Conservation (phyloP, 2,329 filamentous ascomycete species). For the Ophiostoma perfectum region DNA sequence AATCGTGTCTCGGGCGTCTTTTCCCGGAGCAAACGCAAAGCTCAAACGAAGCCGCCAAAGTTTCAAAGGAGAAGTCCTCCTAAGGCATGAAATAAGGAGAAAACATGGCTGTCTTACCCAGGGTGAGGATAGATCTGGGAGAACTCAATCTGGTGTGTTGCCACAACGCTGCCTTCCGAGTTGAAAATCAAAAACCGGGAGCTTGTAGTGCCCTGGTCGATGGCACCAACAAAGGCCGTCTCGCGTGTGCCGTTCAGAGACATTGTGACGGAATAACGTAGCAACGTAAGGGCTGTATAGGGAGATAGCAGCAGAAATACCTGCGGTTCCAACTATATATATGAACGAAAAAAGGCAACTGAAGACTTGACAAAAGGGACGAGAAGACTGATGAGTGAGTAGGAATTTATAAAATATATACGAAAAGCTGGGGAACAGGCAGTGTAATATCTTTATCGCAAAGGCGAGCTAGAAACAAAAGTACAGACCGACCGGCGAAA, state of each 20-base stretch:
- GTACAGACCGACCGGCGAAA: not conserved
- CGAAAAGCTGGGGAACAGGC: conserved; percentile 1
- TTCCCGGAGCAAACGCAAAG: no score
- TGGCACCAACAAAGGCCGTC: conserved; percentile 71
- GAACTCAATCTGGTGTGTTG: conserved; percentile 81
- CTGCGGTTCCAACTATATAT: not conserved
- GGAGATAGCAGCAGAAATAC: conserved; percentile 3
- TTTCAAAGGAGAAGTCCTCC: no score
- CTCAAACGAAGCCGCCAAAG: no score
- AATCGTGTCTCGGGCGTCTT: no score
- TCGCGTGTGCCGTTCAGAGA: conserved; percentile 27
- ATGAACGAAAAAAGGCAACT: conserved; percentile 4
- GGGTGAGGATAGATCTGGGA: conserved; percentile 77
- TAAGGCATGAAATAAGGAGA: not conserved
- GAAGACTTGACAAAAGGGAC: not conserved
- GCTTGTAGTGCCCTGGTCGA: conserved; percentile 87
- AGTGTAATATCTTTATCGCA: not conserved
- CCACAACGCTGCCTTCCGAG: conserved; percentile 67
- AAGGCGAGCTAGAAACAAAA: conserved; percentile 6
- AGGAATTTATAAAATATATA: not conserved
- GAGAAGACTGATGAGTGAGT: not conserved
- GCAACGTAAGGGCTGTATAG: not conserved
- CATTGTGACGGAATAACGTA: conserved; percentile 5
- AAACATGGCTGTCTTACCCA: conserved; percentile 56
- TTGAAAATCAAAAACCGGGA: conserved; percentile 89